Percentiles rank a stretch among this genome's conserved stretches.
These are phyloP conservation scores for Apophysomyces elegans DNA, from an alignment of 371 early-diverging fungal species.

Conservation along the genomic window DNA sequence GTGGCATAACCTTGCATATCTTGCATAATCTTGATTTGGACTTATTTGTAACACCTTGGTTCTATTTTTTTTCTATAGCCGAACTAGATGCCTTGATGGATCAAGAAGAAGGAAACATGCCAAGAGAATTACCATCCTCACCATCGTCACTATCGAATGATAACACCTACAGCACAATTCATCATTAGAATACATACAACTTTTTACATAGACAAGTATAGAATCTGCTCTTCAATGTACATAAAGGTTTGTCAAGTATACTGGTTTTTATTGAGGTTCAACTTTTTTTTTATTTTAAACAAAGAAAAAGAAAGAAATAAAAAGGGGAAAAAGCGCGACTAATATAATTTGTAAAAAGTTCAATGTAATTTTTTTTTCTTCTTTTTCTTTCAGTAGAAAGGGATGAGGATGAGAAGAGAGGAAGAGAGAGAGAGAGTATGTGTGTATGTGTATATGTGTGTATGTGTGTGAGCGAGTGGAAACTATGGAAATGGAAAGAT, in stretches of 20 bases:
- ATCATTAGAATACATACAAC: slow-evolving; percentile 13
- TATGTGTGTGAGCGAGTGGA: not conserved
- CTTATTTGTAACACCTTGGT: not conserved
- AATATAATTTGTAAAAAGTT: not conserved
- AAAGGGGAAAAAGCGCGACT: not conserved
- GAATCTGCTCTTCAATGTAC: not conserved
- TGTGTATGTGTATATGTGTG: not conserved
- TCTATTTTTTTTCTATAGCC: not conserved
- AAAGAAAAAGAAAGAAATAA: not conserved
- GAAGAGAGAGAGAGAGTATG: too few relatives aligned
- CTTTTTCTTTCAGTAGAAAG: not conserved
- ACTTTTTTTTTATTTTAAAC: not conserved
- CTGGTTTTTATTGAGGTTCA: not conserved
- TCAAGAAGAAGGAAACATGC: slow-evolving; percentile 7
- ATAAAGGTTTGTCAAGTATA: too few relatives aligned
- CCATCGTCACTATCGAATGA: not conserved
- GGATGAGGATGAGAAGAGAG: too few relatives aligned
- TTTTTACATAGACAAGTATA: not conserved
- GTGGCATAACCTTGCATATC: not conserved
- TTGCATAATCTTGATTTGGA: too few relatives aligned
- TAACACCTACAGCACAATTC: slow-evolving; percentile 23
- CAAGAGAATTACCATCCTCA: not conserved
- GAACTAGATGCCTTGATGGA: slow-evolving; percentile 20
- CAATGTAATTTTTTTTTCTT: not conserved
- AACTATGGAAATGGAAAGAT: not conserved